Evolutionary conservation across 495 filamentous ascomycete species (phyloP).

Genomic region (Aspergillus biplanus): DNA sequence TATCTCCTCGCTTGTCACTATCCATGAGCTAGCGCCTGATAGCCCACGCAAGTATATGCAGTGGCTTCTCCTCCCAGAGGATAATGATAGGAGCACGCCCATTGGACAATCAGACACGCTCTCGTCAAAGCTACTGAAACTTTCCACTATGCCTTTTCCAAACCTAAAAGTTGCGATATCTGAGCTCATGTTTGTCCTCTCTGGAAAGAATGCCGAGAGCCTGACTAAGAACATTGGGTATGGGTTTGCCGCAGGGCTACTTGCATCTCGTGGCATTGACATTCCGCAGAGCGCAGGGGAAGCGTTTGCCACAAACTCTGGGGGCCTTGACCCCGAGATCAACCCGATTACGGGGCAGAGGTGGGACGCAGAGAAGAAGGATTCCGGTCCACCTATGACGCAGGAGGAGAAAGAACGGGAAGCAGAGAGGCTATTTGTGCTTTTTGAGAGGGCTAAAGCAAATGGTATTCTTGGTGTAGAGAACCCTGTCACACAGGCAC

Average conservation of each 20-base stretch:
- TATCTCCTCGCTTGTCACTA: constrained; percentile 66
- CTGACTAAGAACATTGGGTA: constrained; percentile 87
- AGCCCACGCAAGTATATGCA: constrained; percentile 65
- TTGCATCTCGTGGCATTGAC: constrained; percentile 78
- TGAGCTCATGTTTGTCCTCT: constrained; percentile 83
- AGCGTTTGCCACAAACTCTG: constrained; percentile 50
- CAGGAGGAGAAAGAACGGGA: constrained; percentile 90
- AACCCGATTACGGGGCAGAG: constrained; percentile 94
- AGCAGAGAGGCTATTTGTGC: constrained; percentile 88
- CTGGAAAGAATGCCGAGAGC: constrained; percentile 69
- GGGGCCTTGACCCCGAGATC: constrained; percentile 46
- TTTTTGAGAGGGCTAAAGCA: constrained; percentile 87
- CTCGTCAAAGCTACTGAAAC: constrained; percentile 74
- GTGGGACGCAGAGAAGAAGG: constrained; percentile 65
- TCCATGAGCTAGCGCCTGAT: constrained; percentile 75
- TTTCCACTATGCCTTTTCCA: constrained; percentile 76
- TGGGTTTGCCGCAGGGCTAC: constrained; percentile 87
- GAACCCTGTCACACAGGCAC: constrained; percentile 81
- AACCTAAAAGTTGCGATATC: constrained; percentile 76
- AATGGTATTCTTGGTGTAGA: constrained; percentile 82
- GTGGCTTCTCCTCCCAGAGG: constrained; percentile 72
- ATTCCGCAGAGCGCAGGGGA: constrained; percentile 70
- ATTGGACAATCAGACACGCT: constrained; percentile 77
- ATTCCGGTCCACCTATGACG: constrained; percentile 73
- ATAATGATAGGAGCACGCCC: constrained; percentile 73